Base-by-base conservation (phyloP, 179 eudicot species). In the Actinidia polygama region DNA sequence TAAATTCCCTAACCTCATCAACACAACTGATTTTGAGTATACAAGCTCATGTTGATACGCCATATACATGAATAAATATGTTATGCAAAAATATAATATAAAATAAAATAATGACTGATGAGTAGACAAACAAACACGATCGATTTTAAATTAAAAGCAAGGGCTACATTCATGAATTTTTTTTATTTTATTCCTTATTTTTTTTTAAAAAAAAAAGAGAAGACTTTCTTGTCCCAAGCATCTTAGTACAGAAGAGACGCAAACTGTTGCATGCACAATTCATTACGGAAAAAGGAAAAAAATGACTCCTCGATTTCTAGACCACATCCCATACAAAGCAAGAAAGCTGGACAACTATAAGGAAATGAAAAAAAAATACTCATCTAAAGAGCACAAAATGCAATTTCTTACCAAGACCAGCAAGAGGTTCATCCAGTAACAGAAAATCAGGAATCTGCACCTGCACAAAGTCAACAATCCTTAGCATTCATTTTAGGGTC, bases 391-490 rank as follows among this genome's bases (percentile, higher is more conserved):
- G 26, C 49, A 69, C 44, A 72, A 46, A 54, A 58, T 71, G 80
- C 58, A 78, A 18, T 58, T 61, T 21, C 91, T 53, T 96, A 96
- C 99, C 99, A 81, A 96, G 96, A 83, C 99, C 99, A 83, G 99
- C 99, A 81, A 96, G 99, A 85, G 99, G 99, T 87, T 96, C 99
- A 87, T 96, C 99, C 82, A 96, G 87, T 86, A 96, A 87, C 86
- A 96, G 83, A 77, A 96, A 81, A 68, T 96, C 95, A 18, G 99
- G 99, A 80, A 90, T 87, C 88, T 93, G 97, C 67, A 95, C 95
- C 99, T 96, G 88, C 84, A 84, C 50, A 84, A 83, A 64, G 54
- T 50, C 18, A 63, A 81, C 24, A 79, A 66, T 62, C 77, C 40
- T 11, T 49, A 81, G 76, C 11, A 70, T 23, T 50, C 69, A 77